Evolutionary conservation across 768 basidiomycete genomes (phyloP).

Genomic region (Fomitopsis pulvina): DNA sequence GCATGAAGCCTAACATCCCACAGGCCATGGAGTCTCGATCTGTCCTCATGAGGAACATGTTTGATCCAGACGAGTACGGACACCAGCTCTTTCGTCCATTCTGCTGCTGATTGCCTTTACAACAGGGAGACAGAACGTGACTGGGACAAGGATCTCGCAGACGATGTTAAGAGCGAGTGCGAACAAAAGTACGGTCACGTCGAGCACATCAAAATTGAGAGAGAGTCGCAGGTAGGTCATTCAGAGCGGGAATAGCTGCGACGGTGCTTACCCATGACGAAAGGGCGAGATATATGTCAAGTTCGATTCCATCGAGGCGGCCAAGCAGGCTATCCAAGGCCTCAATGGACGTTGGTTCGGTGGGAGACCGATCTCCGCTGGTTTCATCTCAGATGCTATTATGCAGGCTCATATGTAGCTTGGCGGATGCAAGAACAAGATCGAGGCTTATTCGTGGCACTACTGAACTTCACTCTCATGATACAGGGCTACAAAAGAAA

Average conservation of each 20-base stretch:
- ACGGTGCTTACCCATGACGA: not conserved
- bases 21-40: conserved; percentile 85
- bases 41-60: conserved; percentile 91
- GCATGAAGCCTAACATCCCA: conserved; percentile 73
- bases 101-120: conserved; percentile 6
- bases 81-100: not conserved
- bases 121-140: conserved; percentile 88
- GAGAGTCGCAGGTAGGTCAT: conserved; percentile 75
- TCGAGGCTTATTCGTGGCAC: not conserved
- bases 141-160: conserved; percentile 95
- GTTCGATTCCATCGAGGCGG: conserved; percentile 72
- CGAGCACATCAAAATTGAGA: conserved; percentile 85
- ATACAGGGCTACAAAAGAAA: conserved; percentile 11
- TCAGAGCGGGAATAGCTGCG: not conserved
- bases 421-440: not conserved
- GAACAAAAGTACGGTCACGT: conserved; percentile 88
- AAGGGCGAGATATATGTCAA: conserved; percentile 98
- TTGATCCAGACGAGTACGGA: conserved; percentile 89
- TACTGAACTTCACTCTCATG: conserved; percentile 13
- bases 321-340: conserved; percentile 80
- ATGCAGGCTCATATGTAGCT: conserved; percentile 77
- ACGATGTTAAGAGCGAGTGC: conserved; percentile 94
- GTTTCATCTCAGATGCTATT: conserved; percentile 89
- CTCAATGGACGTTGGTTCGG: conserved; percentile 98
- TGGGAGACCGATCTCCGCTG: conserved; percentile 80